phyloP scores from a whole-genome alignment of 139 green algal genomes.

The Chlorella sp. region DNA sequence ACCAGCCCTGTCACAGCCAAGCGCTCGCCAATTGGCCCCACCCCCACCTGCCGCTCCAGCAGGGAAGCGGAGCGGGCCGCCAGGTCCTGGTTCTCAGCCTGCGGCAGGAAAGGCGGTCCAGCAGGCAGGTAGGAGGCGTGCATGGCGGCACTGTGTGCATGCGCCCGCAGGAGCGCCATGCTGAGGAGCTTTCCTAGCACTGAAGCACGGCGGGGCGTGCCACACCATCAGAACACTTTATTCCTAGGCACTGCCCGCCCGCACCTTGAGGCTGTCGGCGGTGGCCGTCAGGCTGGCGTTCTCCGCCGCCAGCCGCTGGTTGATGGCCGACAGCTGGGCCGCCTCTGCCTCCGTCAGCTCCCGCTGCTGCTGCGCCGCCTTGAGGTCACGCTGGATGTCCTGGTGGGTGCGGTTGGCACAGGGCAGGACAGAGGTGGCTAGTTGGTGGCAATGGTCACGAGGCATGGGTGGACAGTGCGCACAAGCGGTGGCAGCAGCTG shows the following conservation, averaged over 20 bases:
- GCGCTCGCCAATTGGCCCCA: too few relatives aligned
- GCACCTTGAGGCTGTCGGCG: conserved; percentile 1
- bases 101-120: neutral
- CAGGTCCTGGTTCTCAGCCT: conserved; percentile 42
- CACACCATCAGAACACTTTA: too few relatives aligned
- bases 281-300: conserved; percentile 22
- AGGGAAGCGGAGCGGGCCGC: conserved; percentile 8
- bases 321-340: conserved; percentile 35
- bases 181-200: too few relatives aligned
- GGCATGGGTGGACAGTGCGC: neutral
- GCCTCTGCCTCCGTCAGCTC: conserved; percentile 35
- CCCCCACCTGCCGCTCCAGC: conserved; percentile 33
- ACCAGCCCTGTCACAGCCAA: too few relatives aligned
- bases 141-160: too few relatives aligned
- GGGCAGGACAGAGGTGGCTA: neutral
- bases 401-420: neutral
- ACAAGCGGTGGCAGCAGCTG: neutral
- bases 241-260: too few relatives aligned
- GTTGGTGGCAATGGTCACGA: neutral
- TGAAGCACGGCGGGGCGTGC: too few relatives aligned
- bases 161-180: too few relatives aligned
- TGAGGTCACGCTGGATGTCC: conserved; percentile 42
- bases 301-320: conserved; percentile 7
- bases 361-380: conserved; percentile 5
- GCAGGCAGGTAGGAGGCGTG: too few relatives aligned